Percentiles rank a stretch among this genome's conserved stretches.
Conservation (phyloP, 345 rosid species). For the Luvunga scandens region DNA sequence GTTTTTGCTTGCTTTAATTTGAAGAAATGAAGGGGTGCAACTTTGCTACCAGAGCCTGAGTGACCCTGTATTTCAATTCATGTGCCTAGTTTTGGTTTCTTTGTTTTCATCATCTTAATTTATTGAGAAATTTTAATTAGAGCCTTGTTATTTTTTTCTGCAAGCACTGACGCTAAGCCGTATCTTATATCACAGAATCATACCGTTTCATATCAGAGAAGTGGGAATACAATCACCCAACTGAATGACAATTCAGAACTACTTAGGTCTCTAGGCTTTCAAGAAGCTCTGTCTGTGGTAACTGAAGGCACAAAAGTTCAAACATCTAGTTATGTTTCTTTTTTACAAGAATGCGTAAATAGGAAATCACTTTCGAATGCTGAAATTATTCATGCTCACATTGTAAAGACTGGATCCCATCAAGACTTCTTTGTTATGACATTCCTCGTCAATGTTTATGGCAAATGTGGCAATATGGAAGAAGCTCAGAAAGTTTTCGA, state of each 20-base stretch:
- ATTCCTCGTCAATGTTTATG: slow-evolving; percentile 49
- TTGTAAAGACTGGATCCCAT: slow-evolving; percentile 42
- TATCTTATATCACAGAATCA: slow-evolving; percentile 24
- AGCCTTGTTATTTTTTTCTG: not conserved
- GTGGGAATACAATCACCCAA: slow-evolving; percentile 13
- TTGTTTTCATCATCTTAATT: not conserved
- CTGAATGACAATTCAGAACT: slow-evolving; percentile 27
- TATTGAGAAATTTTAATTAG: not conserved
- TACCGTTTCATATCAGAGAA: slow-evolving; percentile 26
- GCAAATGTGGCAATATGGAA: slow-evolving; percentile 40
- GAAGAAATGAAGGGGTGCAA: not conserved
- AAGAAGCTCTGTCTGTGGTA: slow-evolving; percentile 34
- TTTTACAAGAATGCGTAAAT: slow-evolving; percentile 45
- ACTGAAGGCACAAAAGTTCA: slow-evolving; percentile 25
- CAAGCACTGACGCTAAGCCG: slow-evolving; percentile 12
- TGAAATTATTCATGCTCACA: slow-evolving; percentile 43
- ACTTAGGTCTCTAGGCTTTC: slow-evolving; percentile 22
- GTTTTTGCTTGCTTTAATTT: not conserved
- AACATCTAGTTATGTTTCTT: slow-evolving; percentile 39
- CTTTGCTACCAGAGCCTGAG: not conserved
- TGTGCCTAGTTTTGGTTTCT: not conserved
- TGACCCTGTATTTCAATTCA: not conserved
- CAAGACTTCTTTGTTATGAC: slow-evolving; percentile 33
- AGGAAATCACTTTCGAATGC: slow-evolving; percentile 31
- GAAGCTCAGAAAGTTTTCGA: slow-evolving; percentile 39